Evolutionary conservation across 352 stramenopile species (phyloP), one percentile per base, ranked within the genome.

Genomic region (Discostella stelligera): DNA sequence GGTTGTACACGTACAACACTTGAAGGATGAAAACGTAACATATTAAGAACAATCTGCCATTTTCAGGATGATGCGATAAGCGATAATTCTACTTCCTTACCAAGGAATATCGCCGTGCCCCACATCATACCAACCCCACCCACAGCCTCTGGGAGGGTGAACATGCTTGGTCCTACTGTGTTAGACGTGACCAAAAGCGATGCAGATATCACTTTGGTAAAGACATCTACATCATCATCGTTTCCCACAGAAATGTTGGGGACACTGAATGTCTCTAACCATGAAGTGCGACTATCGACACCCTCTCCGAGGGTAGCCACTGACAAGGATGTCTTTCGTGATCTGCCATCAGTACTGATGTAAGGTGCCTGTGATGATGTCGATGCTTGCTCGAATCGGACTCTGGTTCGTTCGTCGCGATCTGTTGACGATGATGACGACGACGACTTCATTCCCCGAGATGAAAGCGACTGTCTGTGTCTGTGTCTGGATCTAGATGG

Each of bases 161-260:
- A 77, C 65, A 83, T 84, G 10, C 66, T 62, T 18, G 84, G 84
- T 25, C 86, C 86, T 23, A 92, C 80, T 18, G 86, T 90, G 64
- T 92, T 92, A 14, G 78, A 75, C 11, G 84, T 90, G 10, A 92
- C 80, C 16, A 92, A 55, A 0, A 90, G 49, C 20, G 84, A 75
- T 44, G 86, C 73, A 13, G 76, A 85, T 46, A 85, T 39, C 1
- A 92, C 82, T 49, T 70, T 56, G 10, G 49, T 53, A 16, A 67
- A 41, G 13, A 44, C 50, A 18, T 75, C 69, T 27, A 79, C 13
- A 41, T 41, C 32, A 41, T 41, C 32, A 41, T 41, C 67, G 14
- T 37, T 66, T 41, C 18, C 25, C 63, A 50, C 30, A 18, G 25
- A 13, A 46, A 46, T n/a, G n/a, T n/a, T n/a, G n/a, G n/a, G 25